Evolutionary conservation across 2,329 filamentous ascomycete genomes (phyloP), one percentile per base, ranked within the genome.

Genomic region (Microdochium paspali): DNA sequence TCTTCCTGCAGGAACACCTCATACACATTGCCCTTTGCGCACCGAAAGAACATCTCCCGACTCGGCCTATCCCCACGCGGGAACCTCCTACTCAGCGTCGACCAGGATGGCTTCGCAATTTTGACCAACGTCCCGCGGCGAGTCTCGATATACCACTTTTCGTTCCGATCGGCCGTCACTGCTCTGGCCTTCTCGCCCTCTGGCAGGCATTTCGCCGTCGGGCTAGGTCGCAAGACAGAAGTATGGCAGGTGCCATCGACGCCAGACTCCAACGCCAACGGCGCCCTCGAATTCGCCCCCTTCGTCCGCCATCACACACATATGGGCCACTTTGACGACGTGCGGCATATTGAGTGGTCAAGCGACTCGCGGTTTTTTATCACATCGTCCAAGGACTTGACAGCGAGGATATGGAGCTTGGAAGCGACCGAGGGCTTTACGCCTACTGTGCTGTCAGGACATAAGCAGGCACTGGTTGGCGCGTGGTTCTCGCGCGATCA

Each of bases 401-500:
- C 90, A 0, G 85, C 88, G 32, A 80, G 90, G 61, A 87, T 98
- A 80, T 98, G 91, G 91, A 97, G 90, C 63, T 70, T 96, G 54
- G 79, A 94, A 55, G 77, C 83, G 1, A 89, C 95, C 59, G 87
- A 91, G 51, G 87, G 85, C 2, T 97, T 97, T 66, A 80, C 82
- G 45, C 90, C 91, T 1, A 98, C 93, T 1, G 88, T 90, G 15
- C 70, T 98, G 51, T 85, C 89, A 3, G 93, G 93, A 1, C 94
- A 98, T 67, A 84, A 90, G 62, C 90, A 96, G 65, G 84, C 80
- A 15, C 87, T 98, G 3, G 77, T 94, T 47, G 88, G 85, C n/a
- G 90, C 90, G n/a, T 98, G 90, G 82, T 98, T 98, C 62, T 94
- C 90, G 1, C 83, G 85, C 51, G 84, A 95, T 56, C 93, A 98